Evolutionary conservation across 371 early-diverging fungal genomes (phyloP), one percentile per base, ranked within the genome.

Genomic region (Mucor piriformis): DNA sequence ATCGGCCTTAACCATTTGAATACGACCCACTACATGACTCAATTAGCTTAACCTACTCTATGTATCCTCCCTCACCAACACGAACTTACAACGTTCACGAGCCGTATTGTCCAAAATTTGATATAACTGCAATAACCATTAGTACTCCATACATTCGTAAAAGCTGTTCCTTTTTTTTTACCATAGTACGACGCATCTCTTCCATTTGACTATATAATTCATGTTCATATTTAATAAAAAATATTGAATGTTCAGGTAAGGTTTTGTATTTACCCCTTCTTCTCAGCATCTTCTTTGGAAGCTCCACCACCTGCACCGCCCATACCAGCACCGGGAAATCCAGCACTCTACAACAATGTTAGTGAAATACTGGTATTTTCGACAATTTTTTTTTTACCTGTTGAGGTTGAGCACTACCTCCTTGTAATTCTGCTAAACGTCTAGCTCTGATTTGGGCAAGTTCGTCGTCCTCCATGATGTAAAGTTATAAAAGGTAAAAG

Each of bases 1-100:
- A 15, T 92, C 93, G 3, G 88, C 84, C 70, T 95, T 95, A 11
- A 97, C 95, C 68, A 95, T 90, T 18, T 89, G 84, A 58, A 96
- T 95, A 33, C 95, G 86, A 3, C 90, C 88, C 71, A 96, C 91
- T 91, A 58, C 29, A 42, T 32, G 12, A 3, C 15, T 18, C 11
- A 20, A 11, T 46, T 18, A 61, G 12, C 16, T 46, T 38, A 5
- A 29, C 59, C 27, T 42, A 27, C n/a, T 21, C 18, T 11, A 11
- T 15, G 25, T 27, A 40, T 27, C 16, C 15, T 29, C 1, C 24
- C n/a, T 37, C n/a, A n/a, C 7, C 24, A 21, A 38, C 15, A 24
- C 25, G 5, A 18, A 65, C 82, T 72, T 82, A 89, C 91, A 82
- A 57, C 97, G 85, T 62, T 94, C 92, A 43, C 95, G 85, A 25